Base-by-base conservation (phyloP, 257 asterid genomes). In the Forsythia viridissima region DNA sequence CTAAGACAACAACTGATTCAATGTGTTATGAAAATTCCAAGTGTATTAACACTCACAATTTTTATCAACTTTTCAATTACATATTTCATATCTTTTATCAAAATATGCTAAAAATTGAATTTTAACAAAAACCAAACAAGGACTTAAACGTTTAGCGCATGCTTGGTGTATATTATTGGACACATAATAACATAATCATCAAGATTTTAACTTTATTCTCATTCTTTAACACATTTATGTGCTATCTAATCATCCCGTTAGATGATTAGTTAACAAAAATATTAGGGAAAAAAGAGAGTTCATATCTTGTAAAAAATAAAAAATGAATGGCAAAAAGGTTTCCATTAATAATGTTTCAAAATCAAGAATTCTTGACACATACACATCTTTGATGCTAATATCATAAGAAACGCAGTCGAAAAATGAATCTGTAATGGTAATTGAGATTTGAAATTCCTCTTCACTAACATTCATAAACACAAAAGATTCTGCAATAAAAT, bases 361-460 rank as follows among this genome's bases (percentile, higher is more conserved):
- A 41, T 34, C 66, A 51, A 72, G 21, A 71, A 74, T 72, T 44
- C 16, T 51, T 20, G 66, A 72, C 80, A 82, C 84, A 85, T n/a
- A 55, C 66, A 79, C 72, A 72, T 80, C 44, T n/a, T n/a, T n/a
- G 38, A 61, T 59, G 30, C 80, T 82, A 84, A 70, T 81, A 73
- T 80, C 87, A 83, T 81, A 83, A 4, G n/a, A 20, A 21, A 61
- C 78, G 73, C 78, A 79, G 51, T 84, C 83, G 8, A 80, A 81
- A 8, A 80, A 61, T 16, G 65, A 75, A 84, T 77, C 81, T 69
- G 82, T 88, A 66, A 76, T 13, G 0, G 7, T 30, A 40, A 55
- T 15, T 63, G 88, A 84, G 41, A 67, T 39, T 36, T 77, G 69
- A 66, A 78, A 44, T 46, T 55, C 89, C 21, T 85, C 87, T 76